phyloP scores from a whole-genome alignment of 2,329 filamentous ascomycete genomes.

The Penicillium sp. region DNA sequence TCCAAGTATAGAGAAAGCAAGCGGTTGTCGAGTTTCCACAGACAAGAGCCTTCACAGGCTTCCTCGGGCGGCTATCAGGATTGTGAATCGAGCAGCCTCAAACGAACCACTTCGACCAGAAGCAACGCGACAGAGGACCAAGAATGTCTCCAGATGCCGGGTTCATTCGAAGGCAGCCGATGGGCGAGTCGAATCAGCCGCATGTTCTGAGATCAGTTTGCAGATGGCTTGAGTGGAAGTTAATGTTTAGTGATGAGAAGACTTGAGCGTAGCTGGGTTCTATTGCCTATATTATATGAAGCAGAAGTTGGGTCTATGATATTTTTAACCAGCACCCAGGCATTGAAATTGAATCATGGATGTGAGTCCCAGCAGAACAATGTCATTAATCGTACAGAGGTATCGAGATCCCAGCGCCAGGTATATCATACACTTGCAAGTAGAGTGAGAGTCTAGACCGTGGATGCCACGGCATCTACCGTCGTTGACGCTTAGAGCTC shows the following conservation, averaged over 20 bases:
- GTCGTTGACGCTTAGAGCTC: conserved; percentile 51
- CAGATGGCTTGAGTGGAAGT: not conserved
- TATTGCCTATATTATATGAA: not conserved
- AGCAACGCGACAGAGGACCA: conserved; percentile 23
- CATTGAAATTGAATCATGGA: conserved; percentile 13
- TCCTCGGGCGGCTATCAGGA: conserved; percentile 13
- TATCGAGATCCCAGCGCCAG: conserved; percentile 22
- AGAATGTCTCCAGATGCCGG: conserved; percentile 28
- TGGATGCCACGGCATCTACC: conserved; percentile 24
- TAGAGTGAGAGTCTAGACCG: not conserved
- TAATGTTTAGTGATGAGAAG: not conserved
- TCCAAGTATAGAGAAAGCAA: conserved; percentile 15
- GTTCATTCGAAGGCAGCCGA: conserved; percentile 24
- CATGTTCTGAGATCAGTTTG: conserved; percentile 13
- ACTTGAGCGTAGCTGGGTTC: not conserved
- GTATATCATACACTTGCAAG: conserved; percentile 13
- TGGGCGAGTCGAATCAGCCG: conserved; percentile 25
- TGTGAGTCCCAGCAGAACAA: conserved; percentile 12
- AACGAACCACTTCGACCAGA: conserved; percentile 17
- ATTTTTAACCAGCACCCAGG: conserved; percentile 18
- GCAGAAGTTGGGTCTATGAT: conserved; percentile 3
- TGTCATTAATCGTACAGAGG: conserved; percentile 36
- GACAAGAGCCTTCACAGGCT: conserved; percentile 10
- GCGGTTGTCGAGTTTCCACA: conserved; percentile 5
- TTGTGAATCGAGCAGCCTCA: conserved; percentile 9